Evolutionary conservation across 2,329 filamentous ascomycete genomes (phyloP).

Genomic region (Cladosporium colombiae): DNA sequence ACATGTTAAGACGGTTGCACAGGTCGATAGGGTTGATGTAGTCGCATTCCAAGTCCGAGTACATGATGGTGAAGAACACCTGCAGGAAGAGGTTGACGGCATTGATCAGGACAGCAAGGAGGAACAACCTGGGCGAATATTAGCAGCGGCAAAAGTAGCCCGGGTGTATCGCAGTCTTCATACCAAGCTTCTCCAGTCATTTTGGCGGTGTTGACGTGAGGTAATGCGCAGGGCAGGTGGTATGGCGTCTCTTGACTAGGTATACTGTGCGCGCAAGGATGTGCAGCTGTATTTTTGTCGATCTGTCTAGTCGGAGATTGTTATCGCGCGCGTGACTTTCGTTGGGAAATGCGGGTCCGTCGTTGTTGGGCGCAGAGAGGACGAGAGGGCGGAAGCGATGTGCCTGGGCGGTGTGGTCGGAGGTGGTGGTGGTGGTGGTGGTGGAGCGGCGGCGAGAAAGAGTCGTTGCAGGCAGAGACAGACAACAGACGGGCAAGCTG

Average conservation of each 20-base stretch:
- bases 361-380: not conserved
- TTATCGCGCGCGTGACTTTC: slow-evolving; percentile 13
- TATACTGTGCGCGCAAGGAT: slow-evolving; percentile 3
- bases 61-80: slow-evolving; percentile 99
- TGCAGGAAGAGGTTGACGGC: slow-evolving; percentile 99
- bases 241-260: not conserved
- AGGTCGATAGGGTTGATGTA: slow-evolving; percentile 99
- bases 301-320: not conserved
- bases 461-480: slow-evolving; percentile 8
- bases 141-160: slow-evolving; percentile 20
- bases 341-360: slow-evolving; percentile 11
- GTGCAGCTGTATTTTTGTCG: not conserved
- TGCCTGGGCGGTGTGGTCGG: not conserved
- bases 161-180: slow-evolving; percentile 11
- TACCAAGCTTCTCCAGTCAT: slow-evolving; percentile 45
- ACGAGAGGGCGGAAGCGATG: not conserved
- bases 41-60: slow-evolving; percentile 99
- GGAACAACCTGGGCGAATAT: slow-evolving; percentile 70
- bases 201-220: slow-evolving; percentile 24
- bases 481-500: slow-evolving; percentile 15
- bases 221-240: slow-evolving; percentile 8
- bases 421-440: not conserved
- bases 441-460: not conserved
- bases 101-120: slow-evolving; percentile 97
- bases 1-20: slow-evolving; percentile 99